A percentile compares a stretch with the other conserved stretches of the same genome.
Evolutionary conservation across 2,329 filamentous ascomycete species (phyloP).

Genomic region (Talaromyces sp.): DNA sequence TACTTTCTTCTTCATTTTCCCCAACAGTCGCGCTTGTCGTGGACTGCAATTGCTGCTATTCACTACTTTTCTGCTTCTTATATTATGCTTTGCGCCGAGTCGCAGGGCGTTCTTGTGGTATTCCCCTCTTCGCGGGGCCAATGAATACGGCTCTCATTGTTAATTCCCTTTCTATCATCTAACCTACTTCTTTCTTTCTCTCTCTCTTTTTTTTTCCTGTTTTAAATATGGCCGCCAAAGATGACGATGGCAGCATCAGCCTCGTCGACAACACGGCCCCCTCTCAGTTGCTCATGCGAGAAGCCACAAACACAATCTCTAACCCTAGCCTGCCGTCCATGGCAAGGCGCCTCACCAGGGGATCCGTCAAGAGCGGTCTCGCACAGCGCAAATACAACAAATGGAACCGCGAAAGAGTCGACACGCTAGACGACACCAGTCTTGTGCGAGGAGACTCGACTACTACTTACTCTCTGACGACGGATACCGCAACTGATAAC

Average conservation of each 20-base stretch:
- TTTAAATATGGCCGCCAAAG: not conserved
- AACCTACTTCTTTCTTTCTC: not conserved
- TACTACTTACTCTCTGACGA: not conserved
- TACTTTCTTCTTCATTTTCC: not conserved
- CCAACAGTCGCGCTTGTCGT: not conserved
- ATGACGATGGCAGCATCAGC: slow-evolving; percentile 18
- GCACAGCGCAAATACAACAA: slow-evolving; percentile 43
- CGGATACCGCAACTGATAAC: not conserved
- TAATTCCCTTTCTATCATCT: not conserved
- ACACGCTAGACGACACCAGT: slow-evolving; percentile 20
- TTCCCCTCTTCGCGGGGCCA: not conserved
- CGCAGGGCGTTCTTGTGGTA: not conserved
- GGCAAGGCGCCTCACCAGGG: slow-evolving; percentile 25
- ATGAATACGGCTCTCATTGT: not conserved
- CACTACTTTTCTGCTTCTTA: not conserved
- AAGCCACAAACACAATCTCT: slow-evolving; percentile 17
- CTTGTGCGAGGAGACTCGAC: not conserved
- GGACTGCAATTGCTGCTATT: not conserved
- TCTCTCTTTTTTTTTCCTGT: not conserved
- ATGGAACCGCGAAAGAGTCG: slow-evolving; percentile 54
- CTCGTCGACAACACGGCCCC: slow-evolving; percentile 38
- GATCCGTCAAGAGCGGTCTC: slow-evolving; percentile 35
- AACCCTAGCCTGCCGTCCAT: slow-evolving; percentile 19
- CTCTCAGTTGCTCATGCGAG: slow-evolving; percentile 18
- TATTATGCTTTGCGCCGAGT: not conserved